A percentile compares a stretch with the other conserved stretches of the same genome.
Evolutionary conservation across 73 alveolate species (phyloP).

Genomic region (Tetrahymena elliotti): DNA sequence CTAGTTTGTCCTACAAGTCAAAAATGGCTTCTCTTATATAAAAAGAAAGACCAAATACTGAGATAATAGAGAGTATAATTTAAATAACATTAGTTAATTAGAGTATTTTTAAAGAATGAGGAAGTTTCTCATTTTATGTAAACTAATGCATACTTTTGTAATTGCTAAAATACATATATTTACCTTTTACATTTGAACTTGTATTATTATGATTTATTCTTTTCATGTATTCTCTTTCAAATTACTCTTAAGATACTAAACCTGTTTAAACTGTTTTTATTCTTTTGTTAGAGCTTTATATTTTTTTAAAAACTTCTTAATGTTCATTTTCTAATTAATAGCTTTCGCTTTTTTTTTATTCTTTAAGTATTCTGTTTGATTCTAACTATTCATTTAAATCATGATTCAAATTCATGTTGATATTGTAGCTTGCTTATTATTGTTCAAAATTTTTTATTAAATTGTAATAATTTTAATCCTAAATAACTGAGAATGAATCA

Average conservation of each 20-base stretch:
- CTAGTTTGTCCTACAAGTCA: not conserved
- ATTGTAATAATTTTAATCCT: not conserved
- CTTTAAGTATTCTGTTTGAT: not conserved
- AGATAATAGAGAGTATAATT: not conserved
- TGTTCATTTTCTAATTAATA: not conserved
- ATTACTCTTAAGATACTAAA: not conserved
- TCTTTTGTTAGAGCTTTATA: not conserved
- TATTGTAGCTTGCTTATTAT: not conserved
- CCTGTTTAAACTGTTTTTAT: not conserved
- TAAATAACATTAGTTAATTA: not conserved
- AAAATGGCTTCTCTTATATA: not conserved
- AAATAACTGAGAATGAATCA: not conserved
- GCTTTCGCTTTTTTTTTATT: not conserved
- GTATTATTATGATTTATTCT: not conserved
- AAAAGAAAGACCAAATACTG: not conserved
- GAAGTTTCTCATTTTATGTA: not conserved
- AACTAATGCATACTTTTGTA: not conserved
- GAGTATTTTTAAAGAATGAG: not conserved
- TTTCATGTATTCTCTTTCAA: not conserved
- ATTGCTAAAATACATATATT: not conserved
- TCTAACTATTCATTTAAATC: not conserved
- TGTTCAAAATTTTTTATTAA: not conserved
- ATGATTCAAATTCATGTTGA: not conserved
- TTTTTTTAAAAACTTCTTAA: not conserved
- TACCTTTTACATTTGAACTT: not conserved